Conservation (phyloP, 2,329 filamentous ascomycete species). For the Coniochaeta hoffmannii region DNA sequence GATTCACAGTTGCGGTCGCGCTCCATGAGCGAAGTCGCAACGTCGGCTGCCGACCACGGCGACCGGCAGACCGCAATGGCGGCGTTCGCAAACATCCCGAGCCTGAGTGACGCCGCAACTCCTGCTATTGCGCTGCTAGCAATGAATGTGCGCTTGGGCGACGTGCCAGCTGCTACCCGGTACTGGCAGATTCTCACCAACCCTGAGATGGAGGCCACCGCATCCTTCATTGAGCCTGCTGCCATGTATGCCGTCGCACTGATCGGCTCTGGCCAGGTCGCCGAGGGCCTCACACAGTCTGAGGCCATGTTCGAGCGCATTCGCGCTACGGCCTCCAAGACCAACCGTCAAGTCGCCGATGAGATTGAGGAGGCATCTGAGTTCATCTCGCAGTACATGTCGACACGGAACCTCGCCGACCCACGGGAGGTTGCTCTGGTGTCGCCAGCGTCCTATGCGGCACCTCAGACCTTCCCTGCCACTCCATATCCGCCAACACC, state of each 20-base stretch:
- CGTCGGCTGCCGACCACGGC: slow-evolving; percentile 71
- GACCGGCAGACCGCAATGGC: slow-evolving; percentile 60
- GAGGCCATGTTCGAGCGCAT: slow-evolving; percentile 85
- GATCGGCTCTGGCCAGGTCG: slow-evolving; percentile 75
- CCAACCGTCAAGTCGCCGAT: slow-evolving; percentile 54
- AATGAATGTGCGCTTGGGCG: slow-evolving; percentile 75
- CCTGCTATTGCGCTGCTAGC: slow-evolving; percentile 78
- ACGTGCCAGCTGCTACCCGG: slow-evolving; percentile 67
- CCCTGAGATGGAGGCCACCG: slow-evolving; percentile 50
- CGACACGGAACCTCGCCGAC: slow-evolving; percentile 44
- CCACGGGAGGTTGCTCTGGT: slow-evolving; percentile 37
- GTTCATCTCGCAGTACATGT: slow-evolving; percentile 55
- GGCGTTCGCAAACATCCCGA: slow-evolving; percentile 55
- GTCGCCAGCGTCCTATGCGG: slow-evolving; percentile 34
- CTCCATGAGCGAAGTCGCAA: slow-evolving; percentile 67
- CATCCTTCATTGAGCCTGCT: slow-evolving; percentile 74
- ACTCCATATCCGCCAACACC: slow-evolving; percentile 47
- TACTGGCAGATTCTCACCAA: slow-evolving; percentile 73
- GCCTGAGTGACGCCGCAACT: slow-evolving; percentile 40
- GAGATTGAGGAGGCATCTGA: slow-evolving; percentile 84
- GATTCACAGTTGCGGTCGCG: slow-evolving; percentile 49
- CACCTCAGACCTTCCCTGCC: slow-evolving; percentile 38
- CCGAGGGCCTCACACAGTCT: slow-evolving; percentile 72
- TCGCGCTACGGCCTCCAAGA: slow-evolving; percentile 48
- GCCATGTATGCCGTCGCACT: slow-evolving; percentile 87